Evolutionary conservation across 2,329 filamentous ascomycete species (phyloP), one percentile per base, ranked within the genome.

Genomic region (Thielaviopsis punctulata): DNA sequence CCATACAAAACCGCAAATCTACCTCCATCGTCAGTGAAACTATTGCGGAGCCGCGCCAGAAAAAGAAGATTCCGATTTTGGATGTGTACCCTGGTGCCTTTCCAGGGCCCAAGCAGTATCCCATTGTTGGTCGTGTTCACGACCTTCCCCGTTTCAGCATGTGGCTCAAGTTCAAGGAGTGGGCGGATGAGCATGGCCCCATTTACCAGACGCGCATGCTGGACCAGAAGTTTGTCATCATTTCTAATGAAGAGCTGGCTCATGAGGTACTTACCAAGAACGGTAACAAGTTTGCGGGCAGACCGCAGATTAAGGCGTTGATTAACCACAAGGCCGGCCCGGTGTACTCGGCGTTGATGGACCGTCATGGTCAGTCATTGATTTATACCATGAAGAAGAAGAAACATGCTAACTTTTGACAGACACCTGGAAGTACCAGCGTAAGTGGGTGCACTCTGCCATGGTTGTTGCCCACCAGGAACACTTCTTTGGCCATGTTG

Each of bases 141-240:
- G 71, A 74, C 55, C 57, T 74, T 1, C 67, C 71, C 8, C 64
- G 67, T 43, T 68, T 70, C 53, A 61, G 62, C 21, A 62, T 73
- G 59, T 73, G 71, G 71, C 65, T 72, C 58, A 73, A 73, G 61
- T 72, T 73, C 60, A 68, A 70, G 57, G 67, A 70, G 56, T 71
- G 68, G 69, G 66, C 66, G 12, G 64, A 69, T 49, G 60, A 61
- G 18, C 63, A 66, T 47, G 69, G 69, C 0, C 68, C 68, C 2
- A 70, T 71, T 55, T 71, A 68, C 58, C 62, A 69, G 58, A 69
- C 66, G 4, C 64, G 62, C 45, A 65, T 65, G 51, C 58, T 67
- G 30, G 62, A 65, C 41, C 62, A 67, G 55, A 66, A 62, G 25
- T 70, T 70, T 53, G 57, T 71, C 54, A 65, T 74, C 56, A 59